Base-by-base conservation (phyloP, 352 stramenopile species). In the Globisporangium orthogonon region DNA sequence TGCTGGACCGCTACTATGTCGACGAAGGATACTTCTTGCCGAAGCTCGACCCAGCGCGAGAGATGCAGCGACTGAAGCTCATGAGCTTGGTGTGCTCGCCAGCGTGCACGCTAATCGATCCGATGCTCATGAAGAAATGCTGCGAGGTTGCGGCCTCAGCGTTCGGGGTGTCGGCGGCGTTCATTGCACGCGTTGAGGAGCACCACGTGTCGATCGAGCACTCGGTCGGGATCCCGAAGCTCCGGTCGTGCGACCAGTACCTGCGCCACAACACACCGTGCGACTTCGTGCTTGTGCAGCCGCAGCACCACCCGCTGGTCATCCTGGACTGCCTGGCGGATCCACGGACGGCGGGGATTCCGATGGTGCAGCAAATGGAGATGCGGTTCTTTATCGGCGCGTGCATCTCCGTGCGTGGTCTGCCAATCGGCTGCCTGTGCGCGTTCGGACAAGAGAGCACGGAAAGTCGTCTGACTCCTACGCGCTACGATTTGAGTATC, bases 381-480 rank as follows among this genome's bases (percentile, higher is more conserved):
- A 76, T 88, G 52, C 62, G 58, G 2, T 76, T 82, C 58, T 83
- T 88, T 37, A 67, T 82, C 4, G 77, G 75, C 17, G 67, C 73
- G 3, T 72, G 51, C 45, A 73, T 88, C 33, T 67, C 56, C 28
- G 77, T 86, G 15, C 69, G 73, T 35, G 71, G 73, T 9, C 55
- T 86, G 50, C 77, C 77, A 0, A 78, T 88, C 35, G 77, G 71
- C 7, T 84, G 69, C 46, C 58, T 88, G 35, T 88, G 77, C 31
- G 75, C 70, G 43, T 87, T 84, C 46, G 61, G 62, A 29, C 73
- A 77, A 67, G 67, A 71, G 39, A 75, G 39, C 40, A 30, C 30
- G 14, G 59, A 65, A 18, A 47, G 55, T 33, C 53, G 43, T 44
- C 33, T 57, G 18, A 15, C 39, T 41, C 45, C 47, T 14, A 61